Evolutionary conservation across 257 asterid genomes (phyloP), one percentile per base, ranked within the genome.

Genomic region (Echium plantagineum): DNA sequence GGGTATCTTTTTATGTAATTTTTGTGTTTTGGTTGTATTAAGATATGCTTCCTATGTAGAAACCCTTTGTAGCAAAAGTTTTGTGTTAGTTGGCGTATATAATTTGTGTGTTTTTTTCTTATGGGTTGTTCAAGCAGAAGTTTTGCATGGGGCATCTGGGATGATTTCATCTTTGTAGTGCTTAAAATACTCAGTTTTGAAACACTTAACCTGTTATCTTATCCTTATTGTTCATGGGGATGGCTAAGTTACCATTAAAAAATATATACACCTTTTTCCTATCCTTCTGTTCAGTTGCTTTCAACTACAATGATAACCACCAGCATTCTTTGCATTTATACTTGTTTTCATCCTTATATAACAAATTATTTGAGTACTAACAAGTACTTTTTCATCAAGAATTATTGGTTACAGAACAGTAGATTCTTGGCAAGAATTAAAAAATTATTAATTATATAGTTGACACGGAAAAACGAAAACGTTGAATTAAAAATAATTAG

Each of bases 231-330:
- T 2, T 42, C 13, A 1, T 42, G 49, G 72, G 70, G 54, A 65
- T 59, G 72, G 51, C 60, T 15, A 61, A 70, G 62, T 63, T 63
- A 72, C 55, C 57, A 65, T 62, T 35, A 46, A 62, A n/a, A 58
- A 59, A 24, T 67, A 46, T 69, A 64, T 24, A 60, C 66, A 59
- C 17, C 56, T 65, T 73, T 47, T 57, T 42, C 16, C 49, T 62
- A 16, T 67, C 69, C 61, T 58, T 16, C 52, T 65, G 84, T 73
- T 68, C 49, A 55, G 81, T 79, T 73, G 61, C 81, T 78, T 74
- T 83, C 84, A 71, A 52, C 69, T 70, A 73, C 77, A 71, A 74
- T 60, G 35, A 24, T n/a, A n/a, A 35, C 22, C 60, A 72, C 70
- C 70, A 67, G 21, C 72, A 69, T 22, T 22, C 61, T 53, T 66